These are phyloP conservation scores for Glomus cerebriforme DNA, from an alignment of 192 early-diverging fungal species.

Conservation along the genomic window DNA sequence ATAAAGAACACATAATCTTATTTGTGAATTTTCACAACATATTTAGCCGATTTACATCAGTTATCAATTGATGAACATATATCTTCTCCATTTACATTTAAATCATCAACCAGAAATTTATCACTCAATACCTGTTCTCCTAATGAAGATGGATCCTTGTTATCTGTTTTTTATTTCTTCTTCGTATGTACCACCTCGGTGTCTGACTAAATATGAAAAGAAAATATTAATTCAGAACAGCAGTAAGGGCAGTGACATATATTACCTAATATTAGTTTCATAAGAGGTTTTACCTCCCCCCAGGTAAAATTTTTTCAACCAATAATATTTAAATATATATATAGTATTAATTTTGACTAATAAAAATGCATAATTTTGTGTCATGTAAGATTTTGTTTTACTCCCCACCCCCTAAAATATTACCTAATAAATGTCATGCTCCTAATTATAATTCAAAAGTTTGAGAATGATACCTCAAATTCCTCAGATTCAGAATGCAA, in stretches of 20 bases:
- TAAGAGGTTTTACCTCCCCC: too few relatives aligned
- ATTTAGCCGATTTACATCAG: neutral
- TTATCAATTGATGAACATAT: slow-evolving; percentile 1
- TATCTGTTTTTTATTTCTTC: neutral
- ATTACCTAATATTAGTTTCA: too few relatives aligned
- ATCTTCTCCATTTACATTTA: neutral
- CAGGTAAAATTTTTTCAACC: too few relatives aligned
- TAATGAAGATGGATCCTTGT: neutral
- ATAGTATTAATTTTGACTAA: too few relatives aligned
- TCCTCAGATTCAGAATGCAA: neutral
- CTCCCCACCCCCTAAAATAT: too few relatives aligned
- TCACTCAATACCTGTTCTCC: too few relatives aligned
- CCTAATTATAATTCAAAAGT: slow-evolving; percentile 1
- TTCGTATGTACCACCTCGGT: neutral
- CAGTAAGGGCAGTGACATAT: too few relatives aligned
- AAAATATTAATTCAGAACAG: too few relatives aligned
- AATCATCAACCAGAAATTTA: neutral
- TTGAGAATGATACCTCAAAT: slow-evolving; percentile 6
- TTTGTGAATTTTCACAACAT: slow-evolving; percentile 10
- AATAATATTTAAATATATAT: too few relatives aligned
- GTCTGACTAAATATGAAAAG: neutral
- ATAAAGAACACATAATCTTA: neutral
- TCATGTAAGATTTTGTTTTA: too few relatives aligned
- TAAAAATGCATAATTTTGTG: too few relatives aligned
- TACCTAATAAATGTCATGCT: too few relatives aligned